Conservation (phyloP, 2,329 filamentous ascomycete species). For the Incumbomyces delicatus region DNA sequence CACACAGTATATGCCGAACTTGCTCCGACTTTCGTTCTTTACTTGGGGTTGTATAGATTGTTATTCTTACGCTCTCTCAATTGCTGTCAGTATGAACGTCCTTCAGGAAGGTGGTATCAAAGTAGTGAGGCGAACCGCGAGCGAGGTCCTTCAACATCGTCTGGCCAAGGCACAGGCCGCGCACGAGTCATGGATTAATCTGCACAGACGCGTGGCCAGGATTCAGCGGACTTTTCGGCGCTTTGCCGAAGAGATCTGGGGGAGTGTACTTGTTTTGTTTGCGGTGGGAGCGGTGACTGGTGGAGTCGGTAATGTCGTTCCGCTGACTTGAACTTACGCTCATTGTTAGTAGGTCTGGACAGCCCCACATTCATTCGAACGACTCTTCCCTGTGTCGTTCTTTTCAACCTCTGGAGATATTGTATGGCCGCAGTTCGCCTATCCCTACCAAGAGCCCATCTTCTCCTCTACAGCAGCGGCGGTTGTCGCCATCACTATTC, state of each 20-base stretch:
- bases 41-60: no score
- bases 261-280: slow-evolving; percentile 1
- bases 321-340: background rate
- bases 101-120: no score
- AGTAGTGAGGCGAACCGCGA: no score
- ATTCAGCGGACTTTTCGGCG: background rate
- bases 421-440: slow-evolving; percentile 12
- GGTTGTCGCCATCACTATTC: slow-evolving; percentile 10
- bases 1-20: no score
- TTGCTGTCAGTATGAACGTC: no score
- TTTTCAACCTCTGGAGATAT: slow-evolving; percentile 7
- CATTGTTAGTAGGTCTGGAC: background rate
- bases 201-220: background rate
- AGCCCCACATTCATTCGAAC: background rate
- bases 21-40: no score
- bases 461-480: slow-evolving; percentile 11
- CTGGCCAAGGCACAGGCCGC: background rate
- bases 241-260: slow-evolving; percentile 4
- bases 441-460: slow-evolving; percentile 14
- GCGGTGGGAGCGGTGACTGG: slow-evolving; percentile 2
- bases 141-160: background rate
- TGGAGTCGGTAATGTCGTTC: background rate
- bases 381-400: slow-evolving; percentile 8
- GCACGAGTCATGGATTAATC: no score
- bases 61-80: no score